phyloP scores from a whole-genome alignment of 2,329 filamentous ascomycete species.

The Penicillium occitanis region DNA sequence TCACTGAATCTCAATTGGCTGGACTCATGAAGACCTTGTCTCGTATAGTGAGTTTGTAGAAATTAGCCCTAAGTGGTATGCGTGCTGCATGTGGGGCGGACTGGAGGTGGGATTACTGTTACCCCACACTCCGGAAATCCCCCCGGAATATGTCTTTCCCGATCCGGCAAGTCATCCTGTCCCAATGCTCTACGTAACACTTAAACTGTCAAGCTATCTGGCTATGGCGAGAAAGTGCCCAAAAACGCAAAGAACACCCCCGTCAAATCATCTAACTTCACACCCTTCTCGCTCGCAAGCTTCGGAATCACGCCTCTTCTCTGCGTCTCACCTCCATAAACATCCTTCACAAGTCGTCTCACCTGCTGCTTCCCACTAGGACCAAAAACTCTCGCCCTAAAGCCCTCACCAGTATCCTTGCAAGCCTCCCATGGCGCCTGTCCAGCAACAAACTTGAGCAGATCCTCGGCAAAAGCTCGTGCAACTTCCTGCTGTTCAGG shows the following conservation, averaged over 20 bases:
- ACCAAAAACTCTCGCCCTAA: slow-evolving; percentile 31
- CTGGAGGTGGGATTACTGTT: neutral
- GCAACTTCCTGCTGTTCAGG: slow-evolving; percentile 34
- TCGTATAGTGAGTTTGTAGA: neutral
- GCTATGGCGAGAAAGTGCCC: slow-evolving; percentile 7
- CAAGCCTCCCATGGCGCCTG: slow-evolving; percentile 34
- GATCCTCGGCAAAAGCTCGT: slow-evolving; percentile 37
- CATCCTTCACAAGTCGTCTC: slow-evolving; percentile 20
- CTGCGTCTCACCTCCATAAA: slow-evolving; percentile 27
- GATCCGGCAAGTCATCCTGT: neutral
- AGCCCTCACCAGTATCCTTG: slow-evolving; percentile 23
- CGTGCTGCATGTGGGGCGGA: neutral
- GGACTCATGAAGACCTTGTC: neutral
- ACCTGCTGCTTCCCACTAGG: slow-evolving; percentile 24
- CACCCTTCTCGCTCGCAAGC: slow-evolving; percentile 20
- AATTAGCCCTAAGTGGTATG: neutral
- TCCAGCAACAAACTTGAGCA: slow-evolving; percentile 44
- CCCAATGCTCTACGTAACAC: neutral
- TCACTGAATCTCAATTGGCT: neutral
- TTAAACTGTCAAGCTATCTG: neutral
- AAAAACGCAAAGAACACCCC: slow-evolving; percentile 21
- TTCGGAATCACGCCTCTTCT: slow-evolving; percentile 30
- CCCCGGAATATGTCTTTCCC: neutral
- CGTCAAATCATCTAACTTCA: slow-evolving; percentile 29
- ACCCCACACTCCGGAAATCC: slow-evolving; percentile 5